Conservation (phyloP, 768 basidiomycete genomes). For the Gyrodon lividus region DNA sequence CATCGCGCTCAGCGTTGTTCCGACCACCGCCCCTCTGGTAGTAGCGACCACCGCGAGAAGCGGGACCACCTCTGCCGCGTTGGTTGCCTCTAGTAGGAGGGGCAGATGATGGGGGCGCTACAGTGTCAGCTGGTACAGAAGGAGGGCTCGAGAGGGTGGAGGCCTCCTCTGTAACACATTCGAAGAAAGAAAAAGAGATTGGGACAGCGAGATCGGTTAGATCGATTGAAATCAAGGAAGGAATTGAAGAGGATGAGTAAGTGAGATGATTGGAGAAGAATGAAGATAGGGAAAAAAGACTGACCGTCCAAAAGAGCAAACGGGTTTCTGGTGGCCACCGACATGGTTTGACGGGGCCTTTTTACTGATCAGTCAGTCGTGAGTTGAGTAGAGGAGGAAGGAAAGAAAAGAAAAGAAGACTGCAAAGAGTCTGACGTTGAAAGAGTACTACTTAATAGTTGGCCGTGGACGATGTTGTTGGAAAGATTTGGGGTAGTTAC, state of each 20-base stretch:
- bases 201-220: constrained; percentile 17
- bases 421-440: constrained; percentile 1
- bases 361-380: constrained; percentile 33
- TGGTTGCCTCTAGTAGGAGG: constrained; percentile 43
- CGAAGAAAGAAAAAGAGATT: not conserved
- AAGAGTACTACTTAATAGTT: not conserved
- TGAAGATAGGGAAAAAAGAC: constrained; percentile 22
- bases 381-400: not conserved
- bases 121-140: constrained; percentile 33
- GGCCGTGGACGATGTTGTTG: constrained; percentile 7
- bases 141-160: constrained; percentile 41
- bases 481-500: constrained; percentile 2
- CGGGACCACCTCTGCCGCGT: constrained; percentile 54
- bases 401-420: not conserved
- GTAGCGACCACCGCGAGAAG: constrained; percentile 67
- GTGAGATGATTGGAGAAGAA: not conserved
- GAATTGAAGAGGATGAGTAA: not conserved
- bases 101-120: constrained; percentile 35
- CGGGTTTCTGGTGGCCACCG: constrained; percentile 87
- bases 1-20: constrained; percentile 39
- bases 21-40: constrained; percentile 61
- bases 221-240: not conserved
- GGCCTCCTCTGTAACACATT: constrained; percentile 43
- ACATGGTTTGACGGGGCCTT: constrained; percentile 75
- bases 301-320: constrained; percentile 81